A percentile compares a stretch with the other conserved stretches of the same genome.
phyloP scores from a whole-genome alignment of 2,329 filamentous ascomycete genomes.

The Diaporthe ampelina region DNA sequence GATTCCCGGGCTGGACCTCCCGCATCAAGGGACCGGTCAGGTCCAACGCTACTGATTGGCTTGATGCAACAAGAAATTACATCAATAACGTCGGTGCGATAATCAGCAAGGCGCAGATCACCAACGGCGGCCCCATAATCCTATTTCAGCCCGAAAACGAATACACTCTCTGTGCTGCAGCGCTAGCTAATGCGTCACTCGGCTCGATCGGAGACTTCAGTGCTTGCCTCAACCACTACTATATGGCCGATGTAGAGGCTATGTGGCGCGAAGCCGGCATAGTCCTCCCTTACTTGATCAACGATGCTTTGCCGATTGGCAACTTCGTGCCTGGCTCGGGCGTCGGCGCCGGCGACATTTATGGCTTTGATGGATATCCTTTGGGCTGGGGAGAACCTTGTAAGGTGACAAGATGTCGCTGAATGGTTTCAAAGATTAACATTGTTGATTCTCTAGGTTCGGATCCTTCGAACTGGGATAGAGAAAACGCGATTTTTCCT shows the following conservation, averaged over 20 bases:
- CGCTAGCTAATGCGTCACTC: background rate
- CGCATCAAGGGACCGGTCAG: slow-evolving; percentile 71
- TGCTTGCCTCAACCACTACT: slow-evolving; percentile 51
- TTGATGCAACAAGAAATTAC: slow-evolving; percentile 74
- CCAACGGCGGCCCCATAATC: slow-evolving; percentile 79
- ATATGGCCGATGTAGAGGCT: slow-evolving; percentile 61
- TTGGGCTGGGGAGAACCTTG: slow-evolving; percentile 70
- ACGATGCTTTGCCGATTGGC: slow-evolving; percentile 73
- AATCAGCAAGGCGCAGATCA: slow-evolving; percentile 78
- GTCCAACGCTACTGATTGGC: slow-evolving; percentile 67
- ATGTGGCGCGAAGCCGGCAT: slow-evolving; percentile 70
- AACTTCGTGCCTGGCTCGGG: slow-evolving; percentile 73
- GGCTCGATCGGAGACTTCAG: background rate
- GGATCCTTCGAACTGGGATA: slow-evolving; percentile 65
- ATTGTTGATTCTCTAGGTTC: slow-evolving; percentile 62
- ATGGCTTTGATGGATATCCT: slow-evolving; percentile 73
- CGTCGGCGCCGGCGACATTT: slow-evolving; percentile 70
- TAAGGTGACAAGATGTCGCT: slow-evolving; percentile 66
- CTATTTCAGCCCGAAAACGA: slow-evolving; percentile 82
- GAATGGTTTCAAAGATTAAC: slow-evolving; percentile 70
- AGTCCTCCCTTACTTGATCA: slow-evolving; percentile 81
- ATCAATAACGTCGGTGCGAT: slow-evolving; percentile 68
- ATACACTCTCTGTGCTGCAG: slow-evolving; percentile 57
- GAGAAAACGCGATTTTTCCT: background rate
- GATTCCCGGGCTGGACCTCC: slow-evolving; percentile 80